Base-by-base conservation (phyloP, 805 yeast genomes). In the Metschnikowia santaceciliae region DNA sequence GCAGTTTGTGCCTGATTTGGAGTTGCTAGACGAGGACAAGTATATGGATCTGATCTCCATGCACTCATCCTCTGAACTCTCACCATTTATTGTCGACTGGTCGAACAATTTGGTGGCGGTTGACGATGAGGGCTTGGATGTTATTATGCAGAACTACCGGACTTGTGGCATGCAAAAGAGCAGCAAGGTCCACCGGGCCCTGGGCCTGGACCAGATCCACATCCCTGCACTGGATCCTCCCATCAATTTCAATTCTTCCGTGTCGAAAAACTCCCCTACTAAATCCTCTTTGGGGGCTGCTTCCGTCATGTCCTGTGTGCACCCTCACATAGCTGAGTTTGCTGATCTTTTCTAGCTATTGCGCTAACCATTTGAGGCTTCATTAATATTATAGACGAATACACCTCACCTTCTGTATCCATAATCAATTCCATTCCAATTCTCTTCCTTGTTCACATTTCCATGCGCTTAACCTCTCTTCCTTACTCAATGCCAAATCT, bases 71-170 rank as follows among this genome's bases (percentile, higher is more conserved):
- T 46, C 36, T 17, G 59, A 57, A 43, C 39, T 58, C 40, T 48
- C 54, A 36, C 66, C 68, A 7, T 58, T 64, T 43, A 62, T 82
- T 15, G 84, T 83, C 14, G 87, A 83, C 64, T 83, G 88, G 87
- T 81, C 78, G 55, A 74, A 80, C 56, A 75, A 76, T 46, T 61
- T 72, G 61, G 68, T 82, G 22, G 87, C 88, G 2, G 74, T 77
- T 38, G 74, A 79, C 55, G 75, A 70, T 45, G 59, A 65, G 5
- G 65, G 72, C 2, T 68, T 84, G 39, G 67, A 70, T 49, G 62
- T 73, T 47, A 73, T 81, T 47, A 64, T 81, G 54, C 70, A 68
- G 43, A 66, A 71, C 57, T 72, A 74, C 58, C 49, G 47, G 42
- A 49, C 57, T 22, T 54, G 61, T 40, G 62, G 62, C 19, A 54